These are phyloP conservation scores for Ceratocystis diversiconidia DNA, from an alignment of 2,329 filamentous ascomycete species.

Conservation along the genomic window DNA sequence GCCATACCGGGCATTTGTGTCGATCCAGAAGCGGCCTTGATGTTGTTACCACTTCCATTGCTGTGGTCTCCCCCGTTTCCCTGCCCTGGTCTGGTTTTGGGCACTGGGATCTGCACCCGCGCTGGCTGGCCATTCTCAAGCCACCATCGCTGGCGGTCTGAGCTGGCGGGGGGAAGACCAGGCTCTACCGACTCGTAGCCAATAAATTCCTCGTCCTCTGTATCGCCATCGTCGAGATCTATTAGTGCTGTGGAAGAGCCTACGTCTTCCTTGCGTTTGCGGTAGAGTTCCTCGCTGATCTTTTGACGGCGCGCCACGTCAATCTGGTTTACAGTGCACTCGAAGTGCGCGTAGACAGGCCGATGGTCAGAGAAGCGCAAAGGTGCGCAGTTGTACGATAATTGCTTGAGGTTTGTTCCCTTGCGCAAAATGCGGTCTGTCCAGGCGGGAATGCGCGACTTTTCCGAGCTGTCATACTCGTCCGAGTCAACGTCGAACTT, in stretches of 20 bases:
- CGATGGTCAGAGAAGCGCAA: constrained; percentile 87
- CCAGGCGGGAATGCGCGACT: constrained; percentile 90
- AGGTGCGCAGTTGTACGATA: constrained; percentile 68
- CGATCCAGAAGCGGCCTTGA: constrained; percentile 26
- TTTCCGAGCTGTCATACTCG: constrained; percentile 89
- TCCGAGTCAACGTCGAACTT: constrained; percentile 86
- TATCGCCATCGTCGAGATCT: constrained; percentile 31
- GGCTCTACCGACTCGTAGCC: constrained; percentile 74
- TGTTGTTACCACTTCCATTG: constrained; percentile 21
- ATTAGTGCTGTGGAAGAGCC: constrained; percentile 47
- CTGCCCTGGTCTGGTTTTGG: constrained; percentile 27
- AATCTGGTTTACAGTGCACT: constrained; percentile 67
- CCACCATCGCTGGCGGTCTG: constrained; percentile 58
- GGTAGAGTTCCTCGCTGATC: constrained; percentile 63
- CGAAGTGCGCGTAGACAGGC: constrained; percentile 84
- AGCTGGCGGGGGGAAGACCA: constrained; percentile 54
- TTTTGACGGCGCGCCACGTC: constrained; percentile 59
- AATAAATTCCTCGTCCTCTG: constrained; percentile 66
- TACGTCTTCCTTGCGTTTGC: constrained; percentile 50
- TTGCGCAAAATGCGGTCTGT: constrained; percentile 86
- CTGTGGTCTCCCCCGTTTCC: too few relatives aligned
- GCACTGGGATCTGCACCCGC: constrained; percentile 55
- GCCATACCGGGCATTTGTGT: constrained; percentile 30
- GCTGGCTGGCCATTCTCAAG: constrained; percentile 58
- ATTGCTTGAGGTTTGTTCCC: constrained; percentile 67